phyloP scores from a whole-genome alignment of 2,329 filamentous ascomycete species.

The Penicillium sp. region DNA sequence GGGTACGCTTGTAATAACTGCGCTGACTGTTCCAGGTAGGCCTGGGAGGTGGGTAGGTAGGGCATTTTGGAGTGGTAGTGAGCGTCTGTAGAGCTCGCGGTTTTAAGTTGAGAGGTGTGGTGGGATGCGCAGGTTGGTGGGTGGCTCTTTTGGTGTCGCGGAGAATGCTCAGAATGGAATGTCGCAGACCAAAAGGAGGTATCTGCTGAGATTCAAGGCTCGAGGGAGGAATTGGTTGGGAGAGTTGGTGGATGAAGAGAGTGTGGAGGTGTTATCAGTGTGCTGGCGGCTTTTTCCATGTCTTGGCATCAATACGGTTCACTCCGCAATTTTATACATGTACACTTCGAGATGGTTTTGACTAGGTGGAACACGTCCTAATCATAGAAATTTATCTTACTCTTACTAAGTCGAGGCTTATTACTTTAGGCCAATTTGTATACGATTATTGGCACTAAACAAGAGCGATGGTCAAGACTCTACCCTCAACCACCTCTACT shows the following conservation, averaged over 20 bases:
- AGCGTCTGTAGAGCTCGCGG: conserved; percentile 14
- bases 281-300: conserved; percentile 24
- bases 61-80: conserved; percentile 58
- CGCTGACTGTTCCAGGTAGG: conserved; percentile 86
- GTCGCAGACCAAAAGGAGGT: background rate
- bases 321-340: background rate
- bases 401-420: too few relatives aligned
- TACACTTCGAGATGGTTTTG: background rate
- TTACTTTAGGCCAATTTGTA: too few relatives aligned
- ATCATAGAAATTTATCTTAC: background rate
- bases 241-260: conserved; percentile 10
- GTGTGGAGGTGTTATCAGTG: conserved; percentile 20
- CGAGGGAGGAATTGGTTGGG: background rate
- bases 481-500: background rate
- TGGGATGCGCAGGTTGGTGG: background rate
- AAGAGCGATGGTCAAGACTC: background rate
- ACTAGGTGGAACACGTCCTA: background rate
- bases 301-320: conserved; percentile 20
- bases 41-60: conserved; percentile 75
- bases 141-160: background rate
- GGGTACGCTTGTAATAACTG: conserved; percentile 84
- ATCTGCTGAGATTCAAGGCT: background rate
- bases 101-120: background rate
- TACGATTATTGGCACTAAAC: background rate
- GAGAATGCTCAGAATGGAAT: background rate